phyloP scores from a whole-genome alignment of 495 filamentous ascomycete species.

The Cetradonia linearis region DNA sequence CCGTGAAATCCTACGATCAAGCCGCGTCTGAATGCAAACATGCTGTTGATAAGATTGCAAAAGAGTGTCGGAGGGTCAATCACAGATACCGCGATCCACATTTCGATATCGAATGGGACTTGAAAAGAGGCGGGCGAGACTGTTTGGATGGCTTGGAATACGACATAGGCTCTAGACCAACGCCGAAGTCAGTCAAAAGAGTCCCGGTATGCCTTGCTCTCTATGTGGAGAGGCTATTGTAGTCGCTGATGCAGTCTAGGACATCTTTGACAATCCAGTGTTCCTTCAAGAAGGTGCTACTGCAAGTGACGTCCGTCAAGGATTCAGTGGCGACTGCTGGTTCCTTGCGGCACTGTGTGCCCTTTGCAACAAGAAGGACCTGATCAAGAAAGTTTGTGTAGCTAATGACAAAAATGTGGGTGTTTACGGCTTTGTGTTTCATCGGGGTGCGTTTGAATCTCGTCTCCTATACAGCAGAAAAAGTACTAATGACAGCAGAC shows the following conservation, averaged over 20 bases:
- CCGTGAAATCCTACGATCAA: conserved; percentile 59
- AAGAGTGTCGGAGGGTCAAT: conserved; percentile 74
- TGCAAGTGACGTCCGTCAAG: conserved; percentile 73
- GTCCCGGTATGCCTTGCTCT: conserved; percentile 38
- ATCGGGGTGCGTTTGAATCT: conserved; percentile 46
- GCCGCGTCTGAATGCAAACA: conserved; percentile 56
- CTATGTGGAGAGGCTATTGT: background rate
- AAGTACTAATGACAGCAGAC: conserved; percentile 38
- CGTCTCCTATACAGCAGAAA: background rate
- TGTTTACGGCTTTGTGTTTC: conserved; percentile 91
- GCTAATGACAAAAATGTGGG: conserved; percentile 67
- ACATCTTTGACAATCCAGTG: conserved; percentile 79
- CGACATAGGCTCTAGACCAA: conserved; percentile 34
- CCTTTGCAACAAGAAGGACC: conserved; percentile 64
- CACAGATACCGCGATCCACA: conserved; percentile 83
- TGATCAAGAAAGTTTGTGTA: conserved; percentile 81
- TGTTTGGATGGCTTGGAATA: conserved; percentile 53
- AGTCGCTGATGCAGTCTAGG: conserved; percentile 30
- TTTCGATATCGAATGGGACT: conserved; percentile 77
- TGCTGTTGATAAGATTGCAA: conserved; percentile 72
- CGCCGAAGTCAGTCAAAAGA: conserved; percentile 53
- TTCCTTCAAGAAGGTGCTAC: conserved; percentile 79
- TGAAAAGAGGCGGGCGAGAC: conserved; percentile 50
- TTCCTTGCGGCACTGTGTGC: conserved; percentile 79
- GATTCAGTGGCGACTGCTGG: conserved; percentile 83